These are phyloP conservation scores for Globisporangium parvum DNA, from an alignment of 352 stramenopile genomes.

Conservation along the genomic window DNA sequence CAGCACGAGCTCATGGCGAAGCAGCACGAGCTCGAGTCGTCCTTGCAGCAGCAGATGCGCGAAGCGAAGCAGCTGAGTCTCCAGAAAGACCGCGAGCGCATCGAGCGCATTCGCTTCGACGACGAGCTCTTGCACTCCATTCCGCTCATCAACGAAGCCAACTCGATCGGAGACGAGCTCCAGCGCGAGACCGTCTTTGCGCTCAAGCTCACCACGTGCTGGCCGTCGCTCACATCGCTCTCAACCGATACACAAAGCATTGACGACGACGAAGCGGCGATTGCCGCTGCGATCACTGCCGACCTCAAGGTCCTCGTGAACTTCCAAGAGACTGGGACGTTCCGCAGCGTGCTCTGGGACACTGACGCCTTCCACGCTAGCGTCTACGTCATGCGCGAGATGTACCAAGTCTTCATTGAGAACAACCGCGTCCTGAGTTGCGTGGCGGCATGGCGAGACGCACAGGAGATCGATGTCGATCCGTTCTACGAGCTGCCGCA, in stretches of 20 bases:
- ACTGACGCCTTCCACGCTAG: conserved; percentile 75
- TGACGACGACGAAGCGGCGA: conserved; percentile 50
- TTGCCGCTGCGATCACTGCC: conserved; percentile 43
- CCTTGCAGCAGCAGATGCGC: conserved; percentile 75
- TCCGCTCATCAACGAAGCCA: conserved; percentile 80
- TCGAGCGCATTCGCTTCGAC: conserved; percentile 69
- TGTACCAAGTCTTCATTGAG: conserved; percentile 85
- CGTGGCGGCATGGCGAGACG: conserved; percentile 25
- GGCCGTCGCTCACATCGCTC: conserved; percentile 21
- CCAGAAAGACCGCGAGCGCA: conserved; percentile 69
- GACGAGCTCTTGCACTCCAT: conserved; percentile 75
- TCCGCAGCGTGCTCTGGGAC: conserved; percentile 71
- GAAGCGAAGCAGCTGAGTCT: conserved; percentile 59
- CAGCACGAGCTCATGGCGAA: conserved; percentile 58
- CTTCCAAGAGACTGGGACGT: conserved; percentile 70
- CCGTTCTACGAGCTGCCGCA: conserved; percentile 75
- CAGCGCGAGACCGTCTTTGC: conserved; percentile 61
- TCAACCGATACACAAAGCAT: conserved; percentile 21
- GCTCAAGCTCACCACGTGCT: conserved; percentile 55
- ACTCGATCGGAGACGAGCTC: conserved; percentile 80
- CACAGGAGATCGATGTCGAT: conserved; percentile 37
- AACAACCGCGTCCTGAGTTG: conserved; percentile 43
- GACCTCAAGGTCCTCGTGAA: conserved; percentile 76
- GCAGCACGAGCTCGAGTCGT: conserved; percentile 62
- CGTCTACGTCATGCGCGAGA: conserved; percentile 82